phyloP scores from a whole-genome alignment of 164 flowering plant genomes.

The Umbilicus rupestris region DNA sequence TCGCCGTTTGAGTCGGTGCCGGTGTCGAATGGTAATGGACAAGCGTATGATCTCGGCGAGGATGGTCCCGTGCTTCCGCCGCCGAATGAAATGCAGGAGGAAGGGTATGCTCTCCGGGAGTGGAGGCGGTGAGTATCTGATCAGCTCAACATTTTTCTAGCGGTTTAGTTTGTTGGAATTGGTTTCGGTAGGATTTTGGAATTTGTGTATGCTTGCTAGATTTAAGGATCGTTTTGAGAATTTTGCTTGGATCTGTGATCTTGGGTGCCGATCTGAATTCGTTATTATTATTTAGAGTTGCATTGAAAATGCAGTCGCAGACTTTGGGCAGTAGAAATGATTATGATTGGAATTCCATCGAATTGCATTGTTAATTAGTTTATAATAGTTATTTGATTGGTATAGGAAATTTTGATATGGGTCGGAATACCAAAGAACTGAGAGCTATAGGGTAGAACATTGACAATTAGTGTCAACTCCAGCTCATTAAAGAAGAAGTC shows the following conservation, averaged over 20 bases:
- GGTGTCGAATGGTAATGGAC: constrained; percentile 51
- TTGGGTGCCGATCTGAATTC: background rate
- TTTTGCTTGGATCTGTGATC: background rate
- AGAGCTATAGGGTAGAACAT: background rate
- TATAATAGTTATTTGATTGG: background rate
- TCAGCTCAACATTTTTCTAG: background rate
- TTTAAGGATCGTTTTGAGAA: background rate
- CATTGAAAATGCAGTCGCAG: background rate
- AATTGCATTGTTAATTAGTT: background rate
- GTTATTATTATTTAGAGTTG: background rate
- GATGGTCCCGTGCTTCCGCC: constrained; percentile 91
- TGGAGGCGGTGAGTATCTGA: constrained; percentile 71
- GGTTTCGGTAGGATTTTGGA: background rate
- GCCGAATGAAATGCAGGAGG: constrained; percentile 77
- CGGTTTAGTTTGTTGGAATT: background rate
- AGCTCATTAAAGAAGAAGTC: too few species aligned
- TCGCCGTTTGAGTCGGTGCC: constrained; percentile 33
- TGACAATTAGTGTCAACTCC: too few species aligned
- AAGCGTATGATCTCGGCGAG: constrained; percentile 29
- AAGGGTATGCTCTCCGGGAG: constrained; percentile 74
- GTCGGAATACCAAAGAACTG: background rate
- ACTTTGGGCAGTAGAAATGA: background rate
- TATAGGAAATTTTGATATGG: too few species aligned
- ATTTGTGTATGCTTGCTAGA: constrained; percentile 6
- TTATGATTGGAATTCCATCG: background rate